phyloP scores from a whole-genome alignment of 257 asterid genomes.

The Forsythia viridissima region DNA sequence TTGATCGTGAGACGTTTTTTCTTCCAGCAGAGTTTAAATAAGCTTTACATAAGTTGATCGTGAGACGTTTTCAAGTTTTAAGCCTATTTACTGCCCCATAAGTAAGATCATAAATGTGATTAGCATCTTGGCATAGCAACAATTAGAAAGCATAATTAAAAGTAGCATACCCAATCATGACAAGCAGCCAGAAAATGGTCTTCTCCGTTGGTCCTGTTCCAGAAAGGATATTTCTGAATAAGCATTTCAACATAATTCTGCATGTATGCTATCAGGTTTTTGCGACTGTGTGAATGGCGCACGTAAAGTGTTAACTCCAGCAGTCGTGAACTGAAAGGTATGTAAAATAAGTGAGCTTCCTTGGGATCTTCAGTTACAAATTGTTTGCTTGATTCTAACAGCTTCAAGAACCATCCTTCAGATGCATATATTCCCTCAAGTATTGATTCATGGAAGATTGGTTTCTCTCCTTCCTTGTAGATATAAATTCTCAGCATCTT shows the following conservation, averaged over 20 bases:
- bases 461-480: slow-evolving; percentile 41
- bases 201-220: slow-evolving; percentile 63
- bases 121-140: not conserved
- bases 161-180: slow-evolving; percentile 61
- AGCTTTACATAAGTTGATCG: not conserved
- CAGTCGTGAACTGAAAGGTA: slow-evolving; percentile 54
- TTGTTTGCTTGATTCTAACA: slow-evolving; percentile 38
- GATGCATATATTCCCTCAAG: slow-evolving; percentile 61
- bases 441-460: slow-evolving; percentile 44
- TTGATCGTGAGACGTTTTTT: not conserved
- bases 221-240: slow-evolving; percentile 40
- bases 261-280: slow-evolving; percentile 36
- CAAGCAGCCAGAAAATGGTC: slow-evolving; percentile 70
- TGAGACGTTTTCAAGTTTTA: not conserved
- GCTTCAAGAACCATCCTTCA: slow-evolving; percentile 71
- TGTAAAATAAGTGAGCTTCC: slow-evolving; percentile 58
- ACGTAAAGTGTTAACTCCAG: slow-evolving; percentile 53
- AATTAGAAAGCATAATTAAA: not conserved
- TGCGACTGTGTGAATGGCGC: slow-evolving; percentile 45
- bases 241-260: slow-evolving; percentile 37
- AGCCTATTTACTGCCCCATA: not conserved
- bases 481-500: slow-evolving; percentile 38
- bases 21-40: not conserved
- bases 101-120: not conserved
- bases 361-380: slow-evolving; percentile 40